Evolutionary conservation across 768 basidiomycete species (phyloP), one percentile per base, ranked within the genome.

Genomic region (Leccinum aurantiacum): DNA sequence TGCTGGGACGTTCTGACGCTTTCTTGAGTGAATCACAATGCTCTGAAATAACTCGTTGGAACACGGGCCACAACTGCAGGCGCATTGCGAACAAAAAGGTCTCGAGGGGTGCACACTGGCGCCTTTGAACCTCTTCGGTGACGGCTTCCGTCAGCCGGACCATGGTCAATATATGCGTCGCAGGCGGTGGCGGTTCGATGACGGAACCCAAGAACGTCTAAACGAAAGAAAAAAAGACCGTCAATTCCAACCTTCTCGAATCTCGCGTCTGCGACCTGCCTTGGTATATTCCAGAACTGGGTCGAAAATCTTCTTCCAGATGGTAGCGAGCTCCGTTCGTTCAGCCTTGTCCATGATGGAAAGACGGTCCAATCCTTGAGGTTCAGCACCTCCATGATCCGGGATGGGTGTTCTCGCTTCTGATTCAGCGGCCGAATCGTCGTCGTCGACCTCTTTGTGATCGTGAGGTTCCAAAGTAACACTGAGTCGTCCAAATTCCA

Each of bases 281-380:
- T 91, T 85, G 63, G 84, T 85, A 70, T 96, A 97, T 57, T 92
- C 90, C 60, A 96, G 75, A 5, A 91, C 90, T 1, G 97, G 93
- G 63, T 96, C 95, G 75, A 97, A 85, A 44, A 97, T 84, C 69
- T 92, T 90, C 72, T 94, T 96, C 95, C 95, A 99, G 11, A 92
- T 78, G 2, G 77, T 77, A 65, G 86, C 84, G 31, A 89, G 74
- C 11, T 76, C 80, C 10, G 81, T 77, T 63, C 84, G 82, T 58
- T 89, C 86, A 58, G 85, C 83, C 73, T 86, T 89, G 37, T 79
- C 75, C 56, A 75, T 77, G 29, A 72, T 69, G 47, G 68, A 31
- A 66, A 72, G 41, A 77, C 67, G 68, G 27, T 53, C 69, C 27
- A 71, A 66, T 13, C 53, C 61, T 29, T 62, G 61, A 17, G 53